Base-by-base conservation (phyloP, 371 early-diverging fungal genomes). In the Choanephora cucurbitarum region DNA sequence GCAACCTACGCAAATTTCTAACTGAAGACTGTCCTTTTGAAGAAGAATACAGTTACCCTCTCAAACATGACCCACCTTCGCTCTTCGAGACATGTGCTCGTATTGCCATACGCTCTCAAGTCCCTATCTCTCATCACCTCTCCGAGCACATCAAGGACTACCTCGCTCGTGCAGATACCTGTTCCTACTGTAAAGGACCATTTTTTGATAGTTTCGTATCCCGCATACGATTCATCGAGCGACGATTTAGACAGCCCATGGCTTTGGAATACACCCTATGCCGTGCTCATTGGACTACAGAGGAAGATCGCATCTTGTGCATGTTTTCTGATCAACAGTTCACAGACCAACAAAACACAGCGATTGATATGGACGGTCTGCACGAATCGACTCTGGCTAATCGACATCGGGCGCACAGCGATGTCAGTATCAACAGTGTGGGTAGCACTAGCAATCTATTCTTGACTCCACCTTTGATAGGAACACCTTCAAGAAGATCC, bases 141-240 rank as follows among this genome's bases (percentile, higher is more conserved):
- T 68, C 84, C 14, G 66, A 68, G 14, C 73, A 80, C 40, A 48
- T 91, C 37, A 82, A 85, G 62, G 61, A 75, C 15, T 90, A 89
- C 56, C 62, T 93, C 13, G 60, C 76, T 18, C 73, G 79, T 14
- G 88, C 83, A 0, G 69, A 83, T 21, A 64, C 67, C 19, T 95
- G 96, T 69, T 77, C 90, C 13, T 88, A 87, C 64, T 95, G 96
- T 65, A 73, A 80, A 15, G 94, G 92, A 3, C 93, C 96, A 17
- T 89, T 85, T 57, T 90, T 93, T 73, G 87, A 90, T 14, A 66
- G 66, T 13, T 79, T 54, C 58, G 69, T 77, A 28, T 74, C 71
- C 39, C 80, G 90, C 8, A 71, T 75, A 41, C 72, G 85, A 44
- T 66, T 85, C 19, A 76, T 90, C 23, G 86, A 85, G 44, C 82